A percentile compares a stretch with the other conserved stretches of the same genome.
phyloP scores from a whole-genome alignment of 768 basidiomycete species.

The Calocybe cyanea region DNA sequence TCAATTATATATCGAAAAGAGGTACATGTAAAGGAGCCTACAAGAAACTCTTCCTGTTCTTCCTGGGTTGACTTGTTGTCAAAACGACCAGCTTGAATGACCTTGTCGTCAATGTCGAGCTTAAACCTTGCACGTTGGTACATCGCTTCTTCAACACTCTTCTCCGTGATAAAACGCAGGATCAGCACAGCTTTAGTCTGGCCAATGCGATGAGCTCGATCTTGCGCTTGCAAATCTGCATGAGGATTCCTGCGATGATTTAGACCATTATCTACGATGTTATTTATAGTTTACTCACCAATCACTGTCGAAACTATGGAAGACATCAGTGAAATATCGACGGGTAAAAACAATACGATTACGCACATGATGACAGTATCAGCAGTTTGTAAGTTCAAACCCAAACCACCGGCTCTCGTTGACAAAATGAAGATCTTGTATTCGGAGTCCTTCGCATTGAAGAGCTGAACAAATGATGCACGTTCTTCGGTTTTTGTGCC shows the following conservation, averaged over 20 bases:
- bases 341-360: background rate
- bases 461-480: conserved; percentile 77
- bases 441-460: conserved; percentile 87
- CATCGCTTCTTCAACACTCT: conserved; percentile 98
- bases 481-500: conserved; percentile 95
- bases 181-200: conserved; percentile 98
- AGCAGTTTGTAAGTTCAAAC: conserved; percentile 92
- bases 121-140: conserved; percentile 93
- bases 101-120: conserved; percentile 98
- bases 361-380: conserved; percentile 94
- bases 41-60: conserved; percentile 94
- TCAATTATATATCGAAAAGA: background rate
- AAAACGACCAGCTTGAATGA: conserved; percentile 98
- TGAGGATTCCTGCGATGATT: conserved; percentile 78
- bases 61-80: conserved; percentile 98
- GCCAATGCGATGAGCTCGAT: conserved; percentile 99
- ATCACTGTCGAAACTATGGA: conserved; percentile 70
- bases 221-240: conserved; percentile 98
- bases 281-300: conserved; percentile 35
- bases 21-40: conserved; percentile 32
- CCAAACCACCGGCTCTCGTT: conserved; percentile 90
- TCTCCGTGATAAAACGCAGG: conserved; percentile 94
- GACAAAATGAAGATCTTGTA: conserved; percentile 92
- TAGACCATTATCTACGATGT: background rate
- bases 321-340: conserved; percentile 6